These are phyloP conservation scores for Penicillium brevicompactum DNA, from an alignment of 2,329 filamentous ascomycete species.

Conservation along the genomic window DNA sequence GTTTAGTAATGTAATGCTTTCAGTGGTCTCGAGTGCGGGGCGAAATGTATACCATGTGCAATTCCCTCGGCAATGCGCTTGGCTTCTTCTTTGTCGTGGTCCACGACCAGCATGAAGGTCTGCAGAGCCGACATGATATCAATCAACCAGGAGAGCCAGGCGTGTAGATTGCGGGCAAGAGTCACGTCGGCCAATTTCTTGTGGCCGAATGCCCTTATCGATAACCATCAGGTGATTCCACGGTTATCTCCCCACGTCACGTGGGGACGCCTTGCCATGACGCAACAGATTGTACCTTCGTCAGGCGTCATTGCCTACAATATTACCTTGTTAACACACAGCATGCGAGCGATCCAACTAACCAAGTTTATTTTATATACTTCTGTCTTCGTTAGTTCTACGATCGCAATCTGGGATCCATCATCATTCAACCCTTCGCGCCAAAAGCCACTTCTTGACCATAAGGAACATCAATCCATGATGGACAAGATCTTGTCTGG, in stretches of 20 bases:
- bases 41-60: conserved; percentile 43
- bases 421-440: conserved; percentile 4
- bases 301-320: neutral
- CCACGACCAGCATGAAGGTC: conserved; percentile 51
- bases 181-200: conserved; percentile 26
- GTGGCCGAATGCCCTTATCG: conserved; percentile 31
- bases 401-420: conserved; percentile 16
- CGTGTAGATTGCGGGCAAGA: conserved; percentile 11
- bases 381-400: conserved; percentile 9
- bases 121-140: conserved; percentile 51
- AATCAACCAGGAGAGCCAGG: conserved; percentile 13
- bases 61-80: conserved; percentile 46
- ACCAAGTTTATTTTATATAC: conserved; percentile 13
- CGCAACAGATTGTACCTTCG: conserved; percentile 1
- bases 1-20: conserved; percentile 13
- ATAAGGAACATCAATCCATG: conserved; percentile 28
- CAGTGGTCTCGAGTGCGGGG: conserved; percentile 11
- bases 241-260: conserved; percentile 19
- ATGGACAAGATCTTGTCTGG: conserved; percentile 26
- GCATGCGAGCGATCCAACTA: conserved; percentile 16
- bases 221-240: conserved; percentile 34
- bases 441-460: conserved; percentile 15
- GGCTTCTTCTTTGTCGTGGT: conserved; percentile 50
- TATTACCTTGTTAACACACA: conserved; percentile 7
- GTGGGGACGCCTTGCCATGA: conserved; percentile 28